Base-by-base conservation (phyloP, 2,329 filamentous ascomycete genomes). In the Trichoderma sp. region DNA sequence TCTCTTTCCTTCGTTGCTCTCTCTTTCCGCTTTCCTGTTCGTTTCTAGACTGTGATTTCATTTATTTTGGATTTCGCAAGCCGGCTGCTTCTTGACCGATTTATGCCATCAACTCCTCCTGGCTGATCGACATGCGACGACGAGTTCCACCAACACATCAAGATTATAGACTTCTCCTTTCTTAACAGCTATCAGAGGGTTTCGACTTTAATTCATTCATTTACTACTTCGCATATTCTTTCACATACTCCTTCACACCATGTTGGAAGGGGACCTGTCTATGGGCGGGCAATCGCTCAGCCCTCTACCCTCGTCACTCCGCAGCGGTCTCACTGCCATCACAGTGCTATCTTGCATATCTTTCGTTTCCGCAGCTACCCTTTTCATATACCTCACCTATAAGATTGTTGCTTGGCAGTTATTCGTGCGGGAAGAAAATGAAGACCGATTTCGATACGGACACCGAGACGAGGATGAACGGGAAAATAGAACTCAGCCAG, bases 341-440 rank as follows among this genome's bases (percentile, higher is more conserved):
- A 72, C 75, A 10, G 71, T 76, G 19, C 64, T 79, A 3, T 73
- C 77, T 21, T 75, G 75, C 56, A 70, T 78, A 16, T 79, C 78
- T 2, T 79, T 79, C 71, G 66, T 77, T 61, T 70, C 74, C 5
- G 73, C 77, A 7, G 72, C 71, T 29, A 56, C 59, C 3, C 73
- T 79, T 3, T 79, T 79, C 61, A 64, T 75, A 5, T 79, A 79
- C 6, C 71, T 79, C 7, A 71, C 72, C 1, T 79, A 75, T 40
- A 79, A 79, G 64, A 70, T 79, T 27, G 68, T 73, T 24, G 65
- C 74, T 58, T 79, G 77, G 76, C 72, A 77, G 37, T 65, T 76
- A 19, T 74, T 74, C 40, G 56, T 77, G 33, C 72, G 65, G 6
- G 37, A 43, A 10, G 55, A 67, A 27, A 61, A 61, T 24, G 52